Evolutionary conservation across 306 rosid genomes (phyloP), one percentile per base, ranked within the genome.

Genomic region (Medicago arabica): DNA sequence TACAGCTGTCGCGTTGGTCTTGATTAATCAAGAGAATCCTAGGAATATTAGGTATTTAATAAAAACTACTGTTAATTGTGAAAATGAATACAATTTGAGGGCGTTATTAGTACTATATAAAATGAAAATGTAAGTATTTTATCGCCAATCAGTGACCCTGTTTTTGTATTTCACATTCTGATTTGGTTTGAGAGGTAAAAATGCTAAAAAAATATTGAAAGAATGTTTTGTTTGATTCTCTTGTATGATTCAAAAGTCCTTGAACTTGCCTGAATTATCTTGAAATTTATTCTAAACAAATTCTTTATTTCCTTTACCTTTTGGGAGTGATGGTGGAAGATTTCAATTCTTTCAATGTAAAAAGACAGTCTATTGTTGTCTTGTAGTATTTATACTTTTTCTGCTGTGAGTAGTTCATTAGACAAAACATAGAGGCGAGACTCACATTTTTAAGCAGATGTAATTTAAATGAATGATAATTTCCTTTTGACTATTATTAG

Each of bases 361-460:
- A 72, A 41, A 34, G 25, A 55, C 7, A 34, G 69, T 67, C 75
- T 65, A 34, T 47, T 60, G 71, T 57, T 79, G 23, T 53, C 31
- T 65, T 67, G 47, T 58, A 34, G 23, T 21, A 1, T 47, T 55
- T 65, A 36, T 79, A 72, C 18, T 80, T 53, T 65, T 28, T 67
- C 74, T 78, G 44, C 28, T 34, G 25, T 68, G 65, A 78, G 38
- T 71, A 43, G 61, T 67, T 21, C 71, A 44, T 16, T 58, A 36
- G 16, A 69, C 69, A 78, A 70, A 54, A 74, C 67, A 36, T 47
- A 54, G 69, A 70, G 67, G 67, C 21, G 14, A 11, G 67, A 62
- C 58, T 43, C 18, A 14, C 15, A 28, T 8, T 25, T 54, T 64
- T 75, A 47, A 38, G 39, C 60, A 41, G 31, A 31, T 74, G 46